These are phyloP conservation scores for Vicia sativa DNA, from an alignment of 306 rosid genomes.

Conservation along the genomic window DNA sequence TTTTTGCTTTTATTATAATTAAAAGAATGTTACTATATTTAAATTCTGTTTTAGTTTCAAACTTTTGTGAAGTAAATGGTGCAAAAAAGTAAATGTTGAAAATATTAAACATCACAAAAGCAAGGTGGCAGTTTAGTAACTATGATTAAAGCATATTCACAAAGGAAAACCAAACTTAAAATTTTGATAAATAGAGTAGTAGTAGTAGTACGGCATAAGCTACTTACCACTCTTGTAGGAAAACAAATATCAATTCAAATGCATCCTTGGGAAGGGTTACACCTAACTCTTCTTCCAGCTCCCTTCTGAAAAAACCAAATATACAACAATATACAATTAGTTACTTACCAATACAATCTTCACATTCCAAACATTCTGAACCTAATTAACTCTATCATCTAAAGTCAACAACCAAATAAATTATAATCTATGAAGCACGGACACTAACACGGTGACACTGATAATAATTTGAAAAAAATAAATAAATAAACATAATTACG, in stretches of 20 bases:
- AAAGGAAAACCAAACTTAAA: conserved; percentile 19
- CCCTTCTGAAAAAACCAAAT: conserved; percentile 69
- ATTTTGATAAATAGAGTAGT: conserved; percentile 11
- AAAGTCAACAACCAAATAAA: conserved; percentile 1
- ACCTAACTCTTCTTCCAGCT: conserved; percentile 95
- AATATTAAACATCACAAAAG: not conserved
- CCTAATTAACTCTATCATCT: not conserved
- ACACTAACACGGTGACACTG: too few species aligned
- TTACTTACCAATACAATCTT: conserved; percentile 18
- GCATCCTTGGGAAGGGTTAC: conserved; percentile 83
- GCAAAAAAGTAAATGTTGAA: conserved; percentile 2
- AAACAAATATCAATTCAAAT: conserved; percentile 77
- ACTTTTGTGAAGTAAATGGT: not conserved
- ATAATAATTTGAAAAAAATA: too few species aligned
- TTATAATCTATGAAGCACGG: not conserved
- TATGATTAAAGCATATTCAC: conserved; percentile 5
- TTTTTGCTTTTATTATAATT: conserved; percentile 9
- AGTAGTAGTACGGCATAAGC: not conserved
- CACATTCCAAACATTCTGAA: conserved; percentile 12
- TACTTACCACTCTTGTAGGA: conserved; percentile 79
- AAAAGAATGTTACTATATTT: conserved; percentile 4
- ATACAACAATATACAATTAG: conserved; percentile 26
- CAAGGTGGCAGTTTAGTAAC: conserved; percentile 2
- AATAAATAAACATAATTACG: too few species aligned
- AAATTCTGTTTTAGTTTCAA: conserved; percentile 10